Evolutionary conservation across 495 filamentous ascomycete species (phyloP), one percentile per base, ranked within the genome.

Genomic region (Penicillium alfredii): DNA sequence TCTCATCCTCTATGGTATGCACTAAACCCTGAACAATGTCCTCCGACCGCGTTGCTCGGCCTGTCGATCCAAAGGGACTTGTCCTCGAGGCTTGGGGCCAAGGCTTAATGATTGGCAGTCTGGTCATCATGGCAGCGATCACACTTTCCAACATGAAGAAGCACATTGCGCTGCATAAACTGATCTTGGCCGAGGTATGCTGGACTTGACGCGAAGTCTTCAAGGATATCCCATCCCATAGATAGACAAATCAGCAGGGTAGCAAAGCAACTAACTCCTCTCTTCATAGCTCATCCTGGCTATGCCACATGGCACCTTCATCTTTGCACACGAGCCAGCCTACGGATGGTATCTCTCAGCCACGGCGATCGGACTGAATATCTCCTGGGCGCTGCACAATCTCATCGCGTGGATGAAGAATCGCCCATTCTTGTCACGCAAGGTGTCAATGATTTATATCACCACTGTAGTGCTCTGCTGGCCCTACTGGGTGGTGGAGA

Each of bases 381-480:
- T 61, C 16, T 71, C 68, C 13, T 72, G 66, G 64, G 56, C 46
- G 14, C 41, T 70, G 9, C 69, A 72, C 50, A 72, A 72, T 36
- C 57, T 71, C 16, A 66, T 72, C 26, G 61, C 69, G 1, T 72
- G 68, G 68, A 63, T 72, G 51, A 72, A 72, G 42, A 68, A 61
- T 14, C 44, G 50, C 20, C 67, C 69, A 0, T 72, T 72, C 21
- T 42, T 73, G 6, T 58, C 55, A 0, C 53, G 49, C 0, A 40
- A 42, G 5, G 52, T 61, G 13, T 66, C 61, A 2, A 20, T 45
- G 4, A 38, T 65, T 32, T 72, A 68, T 36, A 64, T 71, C 20
- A 30, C 44, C 24, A 71, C 67, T 2, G 54, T 71, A 4, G 17
- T 57, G 1, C 50, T 72, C 11, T 61, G 45, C 15, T 61, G 58